phyloP scores from a whole-genome alignment of 805 yeast species.

The Lipomyces spencermartinsiae region DNA sequence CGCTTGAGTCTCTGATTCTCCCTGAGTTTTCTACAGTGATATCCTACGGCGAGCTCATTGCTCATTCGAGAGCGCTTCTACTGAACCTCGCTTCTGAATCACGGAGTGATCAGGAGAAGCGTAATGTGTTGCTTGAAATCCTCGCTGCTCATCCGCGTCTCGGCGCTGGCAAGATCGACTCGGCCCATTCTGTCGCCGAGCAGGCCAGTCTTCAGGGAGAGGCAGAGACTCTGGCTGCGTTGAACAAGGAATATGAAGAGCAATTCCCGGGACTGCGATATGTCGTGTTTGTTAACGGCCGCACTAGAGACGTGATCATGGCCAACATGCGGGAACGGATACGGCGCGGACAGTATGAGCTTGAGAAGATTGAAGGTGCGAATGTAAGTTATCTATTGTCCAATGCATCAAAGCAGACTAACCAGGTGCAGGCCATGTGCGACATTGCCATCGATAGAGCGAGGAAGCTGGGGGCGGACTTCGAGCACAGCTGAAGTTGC shows the following conservation, averaged over 20 bases:
- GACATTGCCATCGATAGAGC: constrained; percentile 86
- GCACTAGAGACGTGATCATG: constrained; percentile 71
- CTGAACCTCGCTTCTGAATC: constrained; percentile 44
- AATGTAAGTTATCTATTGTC: constrained; percentile 44
- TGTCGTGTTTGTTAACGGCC: constrained; percentile 88
- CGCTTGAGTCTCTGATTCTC: constrained; percentile 49
- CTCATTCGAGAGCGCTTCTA: constrained; percentile 51
- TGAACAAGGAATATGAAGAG: constrained; percentile 65
- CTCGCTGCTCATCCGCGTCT: constrained; percentile 92
- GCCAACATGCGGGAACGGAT: constrained; percentile 66
- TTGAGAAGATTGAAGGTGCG: constrained; percentile 71
- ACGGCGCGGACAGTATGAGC: constrained; percentile 55
- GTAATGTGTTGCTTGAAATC: constrained; percentile 50
- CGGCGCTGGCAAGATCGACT: constrained; percentile 66
- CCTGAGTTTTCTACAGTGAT: constrained; percentile 44
- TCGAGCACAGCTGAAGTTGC: neutral
- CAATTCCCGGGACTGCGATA: constrained; percentile 75
- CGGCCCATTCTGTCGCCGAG: constrained; percentile 68
- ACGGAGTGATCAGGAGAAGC: constrained; percentile 41
- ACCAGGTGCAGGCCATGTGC: constrained; percentile 71
- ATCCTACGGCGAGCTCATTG: constrained; percentile 53
- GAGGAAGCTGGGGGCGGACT: constrained; percentile 49
- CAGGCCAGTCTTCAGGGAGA: constrained; percentile 66
- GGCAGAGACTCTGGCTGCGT: constrained; percentile 56
- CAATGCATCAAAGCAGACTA: neutral